Percentiles rank a stretch among this genome's conserved stretches.
phyloP scores from a whole-genome alignment of 1,284 basidiomycete genomes.

The Cutaneotrichosporon cavernicola region DNA sequence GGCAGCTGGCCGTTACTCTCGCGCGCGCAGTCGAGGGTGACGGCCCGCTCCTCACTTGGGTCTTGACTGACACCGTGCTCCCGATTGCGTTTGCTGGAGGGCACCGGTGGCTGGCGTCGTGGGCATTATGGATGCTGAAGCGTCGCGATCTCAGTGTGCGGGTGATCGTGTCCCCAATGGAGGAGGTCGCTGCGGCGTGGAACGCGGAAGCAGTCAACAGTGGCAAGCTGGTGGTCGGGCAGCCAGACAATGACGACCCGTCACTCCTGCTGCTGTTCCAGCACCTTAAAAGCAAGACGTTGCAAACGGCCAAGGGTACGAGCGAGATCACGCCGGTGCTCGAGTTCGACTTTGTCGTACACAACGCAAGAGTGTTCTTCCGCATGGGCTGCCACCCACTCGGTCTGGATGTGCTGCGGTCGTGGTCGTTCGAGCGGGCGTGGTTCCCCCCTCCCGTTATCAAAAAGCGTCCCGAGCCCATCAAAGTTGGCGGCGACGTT shows the following conservation, averaged over 20 bases:
- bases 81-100: constrained; percentile 80
- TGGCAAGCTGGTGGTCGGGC: constrained; percentile 62
- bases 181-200: constrained; percentile 38
- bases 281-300: constrained; percentile 81
- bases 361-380: constrained; percentile 85
- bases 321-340: constrained; percentile 80
- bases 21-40: constrained; percentile 78
- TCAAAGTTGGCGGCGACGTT: not conserved
- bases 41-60: constrained; percentile 70
- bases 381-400: constrained; percentile 93
- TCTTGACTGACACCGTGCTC: constrained; percentile 72
- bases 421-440: constrained; percentile 86
- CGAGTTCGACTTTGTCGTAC: constrained; percentile 90
- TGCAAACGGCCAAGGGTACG: constrained; percentile 87
- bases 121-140: constrained; percentile 90
- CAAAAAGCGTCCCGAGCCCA: constrained; percentile 11
- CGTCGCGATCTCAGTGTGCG: constrained; percentile 76
- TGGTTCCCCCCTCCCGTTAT: constrained; percentile 38
- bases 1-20: constrained; percentile 83
- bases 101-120: constrained; percentile 92
- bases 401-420: constrained; percentile 77
- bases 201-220: constrained; percentile 9
- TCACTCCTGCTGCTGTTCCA: constrained; percentile 83
- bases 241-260: constrained; percentile 86
- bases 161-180: constrained; percentile 49